These are phyloP conservation scores for Cryptosporidium sp. DNA, from an alignment of 169 alveolate species.

Conservation along the genomic window DNA sequence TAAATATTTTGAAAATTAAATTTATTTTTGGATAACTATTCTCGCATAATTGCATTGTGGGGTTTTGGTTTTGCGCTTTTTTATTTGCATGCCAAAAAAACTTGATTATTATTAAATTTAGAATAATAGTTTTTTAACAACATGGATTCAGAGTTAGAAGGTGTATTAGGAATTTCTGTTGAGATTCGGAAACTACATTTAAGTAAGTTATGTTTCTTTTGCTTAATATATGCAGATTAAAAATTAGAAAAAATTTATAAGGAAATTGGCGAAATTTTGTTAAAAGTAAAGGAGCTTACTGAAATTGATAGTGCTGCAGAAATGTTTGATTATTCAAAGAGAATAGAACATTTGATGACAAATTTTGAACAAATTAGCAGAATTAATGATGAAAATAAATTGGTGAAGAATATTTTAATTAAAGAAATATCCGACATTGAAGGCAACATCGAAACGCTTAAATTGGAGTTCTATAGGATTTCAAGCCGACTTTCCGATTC, in stretches of 20 bases:
- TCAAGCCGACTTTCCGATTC: not conserved
- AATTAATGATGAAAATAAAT: slow-evolving; percentile 9
- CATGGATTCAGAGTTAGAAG: slow-evolving; percentile 16
- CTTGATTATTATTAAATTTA: not conserved
- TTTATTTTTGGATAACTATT: not conserved
- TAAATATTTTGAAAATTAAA: slow-evolving; percentile 14
- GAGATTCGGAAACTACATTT: slow-evolving; percentile 3
- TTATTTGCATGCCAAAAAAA: slow-evolving; percentile 13
- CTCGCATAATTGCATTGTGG: slow-evolving; percentile 18
- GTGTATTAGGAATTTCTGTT: slow-evolving; percentile 23
- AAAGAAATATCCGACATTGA: slow-evolving; percentile 31
- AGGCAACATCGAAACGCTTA: slow-evolving; percentile 28
- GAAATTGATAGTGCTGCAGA: slow-evolving; percentile 49
- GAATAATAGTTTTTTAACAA: not conserved
- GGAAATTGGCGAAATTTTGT: slow-evolving; percentile 29
- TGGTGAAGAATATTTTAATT: slow-evolving; percentile 19
- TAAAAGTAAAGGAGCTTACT: slow-evolving; percentile 23
- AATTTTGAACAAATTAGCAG: not conserved
- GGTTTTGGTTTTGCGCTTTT: slow-evolving; percentile 20
- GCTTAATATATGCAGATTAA: not conserved
- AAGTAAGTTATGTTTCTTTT: slow-evolving; percentile 14
- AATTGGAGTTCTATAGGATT: slow-evolving; percentile 14
- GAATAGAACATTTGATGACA: slow-evolving; percentile 19
- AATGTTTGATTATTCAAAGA: slow-evolving; percentile 31
- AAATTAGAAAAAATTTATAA: slow-evolving; percentile 15